These are phyloP conservation scores for Chrysochromulina parva DNA, from an alignment of 78 protist species.

Conservation along the genomic window DNA sequence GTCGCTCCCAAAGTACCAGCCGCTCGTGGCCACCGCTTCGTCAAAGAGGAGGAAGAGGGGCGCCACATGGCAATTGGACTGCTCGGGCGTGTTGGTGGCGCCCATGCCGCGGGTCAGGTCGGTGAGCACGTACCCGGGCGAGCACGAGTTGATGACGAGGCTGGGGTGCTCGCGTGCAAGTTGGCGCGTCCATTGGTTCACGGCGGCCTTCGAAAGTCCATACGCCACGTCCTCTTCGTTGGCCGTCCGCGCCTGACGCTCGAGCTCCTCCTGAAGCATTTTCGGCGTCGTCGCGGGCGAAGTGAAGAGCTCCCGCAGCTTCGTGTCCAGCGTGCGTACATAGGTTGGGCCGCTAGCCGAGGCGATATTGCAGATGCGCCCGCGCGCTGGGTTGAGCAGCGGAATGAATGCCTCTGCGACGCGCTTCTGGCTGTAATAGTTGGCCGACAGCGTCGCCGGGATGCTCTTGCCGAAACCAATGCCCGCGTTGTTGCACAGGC, in stretches of 20 bases:
- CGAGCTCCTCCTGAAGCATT: not conserved
- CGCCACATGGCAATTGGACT: not conserved
- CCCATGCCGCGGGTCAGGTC: constrained; percentile 31
- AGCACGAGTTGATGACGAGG: constrained; percentile 13
- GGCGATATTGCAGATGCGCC: constrained; percentile 22
- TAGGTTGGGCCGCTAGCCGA: constrained; percentile 23
- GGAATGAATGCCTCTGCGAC: not conserved
- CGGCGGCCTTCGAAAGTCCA: constrained; percentile 12
- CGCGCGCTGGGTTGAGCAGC: not conserved
- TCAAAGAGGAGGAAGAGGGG: constrained; percentile 6
- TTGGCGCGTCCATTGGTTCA: not conserved
- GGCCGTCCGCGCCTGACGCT: not conserved
- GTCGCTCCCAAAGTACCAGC: not conserved
- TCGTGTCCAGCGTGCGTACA: not conserved
- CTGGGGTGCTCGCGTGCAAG: not conserved
- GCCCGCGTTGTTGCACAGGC: constrained; percentile 39
- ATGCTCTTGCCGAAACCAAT: not conserved
- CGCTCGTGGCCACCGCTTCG: not conserved
- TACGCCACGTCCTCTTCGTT: not conserved
- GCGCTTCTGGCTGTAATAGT: not conserved
- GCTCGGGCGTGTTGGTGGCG: constrained; percentile 5
- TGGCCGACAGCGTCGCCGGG: not conserved
- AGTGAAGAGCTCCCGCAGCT: not conserved
- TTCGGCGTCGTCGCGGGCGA: not conserved
- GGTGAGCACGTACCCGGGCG: constrained; percentile 23